Evolutionary conservation across 1,139 yeast genomes (phyloP).

Genomic region (Saccharomycopsis phalli): DNA sequence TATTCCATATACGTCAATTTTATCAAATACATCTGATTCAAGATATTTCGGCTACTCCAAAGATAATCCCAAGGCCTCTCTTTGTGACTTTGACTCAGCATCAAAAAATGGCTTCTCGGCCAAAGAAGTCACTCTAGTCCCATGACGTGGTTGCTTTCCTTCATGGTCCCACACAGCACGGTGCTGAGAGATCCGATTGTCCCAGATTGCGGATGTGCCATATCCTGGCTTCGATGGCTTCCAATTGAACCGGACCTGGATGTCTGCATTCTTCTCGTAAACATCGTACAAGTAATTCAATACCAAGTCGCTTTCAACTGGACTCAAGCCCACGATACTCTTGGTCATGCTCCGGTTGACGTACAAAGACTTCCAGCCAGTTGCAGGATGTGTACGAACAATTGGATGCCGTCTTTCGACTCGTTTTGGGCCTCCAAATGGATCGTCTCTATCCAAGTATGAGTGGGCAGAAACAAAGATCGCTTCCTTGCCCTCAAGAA

Average conservation of each 20-base stretch:
- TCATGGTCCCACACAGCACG: conserved; percentile 43
- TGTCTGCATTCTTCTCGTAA: conserved; percentile 38
- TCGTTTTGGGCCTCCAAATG: conserved; percentile 34
- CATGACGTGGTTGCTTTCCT: conserved; percentile 43
- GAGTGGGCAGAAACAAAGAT: conserved; percentile 37
- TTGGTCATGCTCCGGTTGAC: conserved; percentile 38
- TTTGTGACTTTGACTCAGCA: conserved; percentile 42
- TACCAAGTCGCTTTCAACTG: conserved; percentile 27
- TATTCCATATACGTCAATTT: too few relatives aligned
- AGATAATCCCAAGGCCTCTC: conserved; percentile 45
- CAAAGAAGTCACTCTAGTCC: conserved; percentile 49
- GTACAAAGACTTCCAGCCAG: conserved; percentile 43
- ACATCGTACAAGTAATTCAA: conserved; percentile 23
- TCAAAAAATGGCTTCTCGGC: conserved; percentile 49
- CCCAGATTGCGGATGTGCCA: conserved; percentile 53
- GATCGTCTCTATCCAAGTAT: conserved; percentile 36
- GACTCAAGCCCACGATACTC: conserved; percentile 38
- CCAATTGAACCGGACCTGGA: conserved; percentile 52
- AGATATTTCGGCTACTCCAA: too few relatives aligned
- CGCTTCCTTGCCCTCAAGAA: conserved; percentile 42
- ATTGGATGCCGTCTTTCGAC: conserved; percentile 40
- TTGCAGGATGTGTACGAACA: conserved; percentile 45
- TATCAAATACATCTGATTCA: too few relatives aligned
- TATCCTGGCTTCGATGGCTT: conserved; percentile 37
- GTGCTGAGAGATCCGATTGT: conserved; percentile 46